A percentile compares a stretch with the other conserved stretches of the same genome.
phyloP scores from a whole-genome alignment of 768 basidiomycete genomes.

The Lactarius pseudohatsudake region DNA sequence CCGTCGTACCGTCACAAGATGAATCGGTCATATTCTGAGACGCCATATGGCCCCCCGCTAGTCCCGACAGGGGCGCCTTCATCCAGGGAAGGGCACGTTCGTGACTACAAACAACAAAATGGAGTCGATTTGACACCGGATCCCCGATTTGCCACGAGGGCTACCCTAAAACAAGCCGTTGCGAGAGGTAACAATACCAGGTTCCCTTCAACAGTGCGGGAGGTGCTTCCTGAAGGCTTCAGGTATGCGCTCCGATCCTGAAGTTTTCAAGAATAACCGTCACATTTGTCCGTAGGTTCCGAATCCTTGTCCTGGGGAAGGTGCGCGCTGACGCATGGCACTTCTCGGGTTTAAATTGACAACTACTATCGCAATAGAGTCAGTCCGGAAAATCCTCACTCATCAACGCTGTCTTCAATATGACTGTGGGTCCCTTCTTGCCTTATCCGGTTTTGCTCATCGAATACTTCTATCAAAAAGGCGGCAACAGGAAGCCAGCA shows the following conservation, averaged over 20 bases:
- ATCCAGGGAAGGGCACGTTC: background rate
- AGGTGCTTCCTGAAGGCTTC: conserved; percentile 1
- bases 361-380: background rate
- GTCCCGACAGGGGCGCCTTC: background rate
- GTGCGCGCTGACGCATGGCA: background rate
- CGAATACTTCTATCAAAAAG: background rate
- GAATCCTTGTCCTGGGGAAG: conserved; percentile 19
- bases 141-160: background rate
- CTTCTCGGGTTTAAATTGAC: background rate
- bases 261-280: background rate
- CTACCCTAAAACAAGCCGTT: too few relatives aligned
- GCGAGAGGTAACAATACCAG: too few relatives aligned
- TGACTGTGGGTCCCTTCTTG: conserved; percentile 5
- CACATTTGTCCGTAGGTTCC: conserved; percentile 3
- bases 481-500: background rate
- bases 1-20: background rate
- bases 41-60: background rate
- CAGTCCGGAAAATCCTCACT: conserved; percentile 21
- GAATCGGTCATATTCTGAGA: background rate
- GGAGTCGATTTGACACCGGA: background rate
- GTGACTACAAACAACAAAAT: background rate
- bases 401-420: conserved; percentile 2
- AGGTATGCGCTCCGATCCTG: conserved; percentile 3
- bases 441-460: background rate
- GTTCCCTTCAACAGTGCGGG: conserved; percentile 1